Base-by-base conservation (phyloP, 1,284 basidiomycete genomes). In the Porodaedalea pini region DNA sequence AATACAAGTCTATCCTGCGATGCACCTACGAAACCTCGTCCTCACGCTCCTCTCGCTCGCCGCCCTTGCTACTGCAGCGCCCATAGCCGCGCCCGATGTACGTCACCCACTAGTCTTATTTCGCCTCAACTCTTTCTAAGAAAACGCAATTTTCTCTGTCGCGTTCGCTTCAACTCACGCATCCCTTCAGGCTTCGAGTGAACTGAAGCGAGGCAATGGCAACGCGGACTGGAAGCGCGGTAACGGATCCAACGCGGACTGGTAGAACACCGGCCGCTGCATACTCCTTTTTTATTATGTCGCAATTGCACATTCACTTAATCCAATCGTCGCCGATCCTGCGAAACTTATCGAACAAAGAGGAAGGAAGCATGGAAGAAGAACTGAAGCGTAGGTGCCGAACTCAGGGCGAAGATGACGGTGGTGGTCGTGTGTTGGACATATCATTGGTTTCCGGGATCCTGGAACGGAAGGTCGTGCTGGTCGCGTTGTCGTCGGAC, bases 41-140 rank as follows among this genome's bases (percentile, higher is more conserved):
- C 7, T 47, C 32, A 15, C 49, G 6, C 13, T 51, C 23, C 34
- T 50, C 0, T 51, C 49, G n/a, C 36, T 57, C 39, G 56, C 37
- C 2, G 49, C 39, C 2, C 15, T 34, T 11, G 39, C 39, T 3
- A 19, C 39, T 7, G 49, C 56, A 17, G 17, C 27, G 10, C 49
- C 56, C 6, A 8, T 31, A 15, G 15, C 56, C n/a, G 21, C 36
- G 23, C 56, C 27, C 39, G 29, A 31, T 17, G 55, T 44, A 27
- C 32, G 37, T 43, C 34, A n/a, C 8, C 15, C 25, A 15, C 10
- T n/a, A 5, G 17, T 32, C 19, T 21, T 15, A 13, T n/a, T 17
- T 49, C 47, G 7, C 39, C 2, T 31, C 25, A 32, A 25, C 2
- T 31, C 10, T 29, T 15, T 6, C 7, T 29, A 23, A 27, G n/a